Conservation (phyloP, 2,329 filamentous ascomycete species). For the Diaporthe citri region DNA sequence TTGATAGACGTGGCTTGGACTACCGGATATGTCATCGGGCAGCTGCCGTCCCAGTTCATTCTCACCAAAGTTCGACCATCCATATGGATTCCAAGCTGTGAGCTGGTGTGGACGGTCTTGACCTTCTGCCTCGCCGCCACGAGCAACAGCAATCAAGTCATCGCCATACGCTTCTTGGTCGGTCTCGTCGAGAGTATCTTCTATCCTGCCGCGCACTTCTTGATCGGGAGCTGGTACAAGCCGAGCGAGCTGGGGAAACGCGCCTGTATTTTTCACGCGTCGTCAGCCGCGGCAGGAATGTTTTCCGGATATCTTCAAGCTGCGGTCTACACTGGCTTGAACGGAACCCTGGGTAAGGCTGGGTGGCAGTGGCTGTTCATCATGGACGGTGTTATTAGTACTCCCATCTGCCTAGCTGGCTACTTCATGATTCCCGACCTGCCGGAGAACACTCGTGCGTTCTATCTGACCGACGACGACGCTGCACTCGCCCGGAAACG, state of each 20-base stretch:
- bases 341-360: constrained; percentile 52
- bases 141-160: constrained; percentile 53
- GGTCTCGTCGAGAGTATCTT: constrained; percentile 55
- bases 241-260: constrained; percentile 57
- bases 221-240: constrained; percentile 60
- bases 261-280: constrained; percentile 56
- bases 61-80: constrained; percentile 58
- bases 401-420: constrained; percentile 50
- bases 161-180: constrained; percentile 58
- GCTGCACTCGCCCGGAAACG: constrained; percentile 47
- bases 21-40: constrained; percentile 69
- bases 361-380: constrained; percentile 63
- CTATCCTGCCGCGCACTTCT: constrained; percentile 53
- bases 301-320: constrained; percentile 59
- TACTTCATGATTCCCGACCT: constrained; percentile 51
- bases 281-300: constrained; percentile 54
- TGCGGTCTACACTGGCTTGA: constrained; percentile 54
- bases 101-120: constrained; percentile 51
- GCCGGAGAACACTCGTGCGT: constrained; percentile 45
- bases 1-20: constrained; percentile 67
- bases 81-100: constrained; percentile 55
- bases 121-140: constrained; percentile 55
- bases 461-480: constrained; percentile 48
- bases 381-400: constrained; percentile 55
- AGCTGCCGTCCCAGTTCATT: constrained; percentile 55